Conservation (phyloP, 2,329 filamentous ascomycete species). For the Ophiognomonia clavigignenti-juglandacearum region DNA sequence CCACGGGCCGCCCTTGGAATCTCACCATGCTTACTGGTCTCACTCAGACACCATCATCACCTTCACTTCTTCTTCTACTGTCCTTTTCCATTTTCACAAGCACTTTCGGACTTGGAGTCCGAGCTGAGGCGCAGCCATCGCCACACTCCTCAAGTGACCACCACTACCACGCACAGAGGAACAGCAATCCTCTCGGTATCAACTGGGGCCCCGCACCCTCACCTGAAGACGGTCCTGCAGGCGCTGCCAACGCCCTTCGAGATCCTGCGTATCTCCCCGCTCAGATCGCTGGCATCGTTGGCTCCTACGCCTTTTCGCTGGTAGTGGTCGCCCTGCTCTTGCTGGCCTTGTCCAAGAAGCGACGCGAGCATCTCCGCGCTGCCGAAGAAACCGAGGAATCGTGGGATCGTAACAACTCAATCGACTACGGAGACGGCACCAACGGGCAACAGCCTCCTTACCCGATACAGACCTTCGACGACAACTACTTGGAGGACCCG, state of each 20-base stretch:
- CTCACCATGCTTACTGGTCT: conserved; percentile 14
- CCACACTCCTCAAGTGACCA: conserved; percentile 16
- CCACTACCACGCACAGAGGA: background rate
- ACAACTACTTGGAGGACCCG: background rate
- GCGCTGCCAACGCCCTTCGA: conserved; percentile 54
- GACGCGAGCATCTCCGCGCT: conserved; percentile 46
- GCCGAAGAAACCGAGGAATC: conserved; percentile 45
- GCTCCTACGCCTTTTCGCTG: conserved; percentile 74
- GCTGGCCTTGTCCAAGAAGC: conserved; percentile 53
- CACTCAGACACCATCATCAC: background rate
- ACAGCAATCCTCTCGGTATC: conserved; percentile 38
- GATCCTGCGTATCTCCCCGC: conserved; percentile 66
- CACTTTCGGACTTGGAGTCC: conserved; percentile 18
- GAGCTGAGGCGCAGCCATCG: conserved; percentile 26
- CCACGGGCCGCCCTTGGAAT: background rate
- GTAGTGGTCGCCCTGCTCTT: conserved; percentile 66
- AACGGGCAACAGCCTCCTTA: too few relatives aligned
- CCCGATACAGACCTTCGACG: too few relatives aligned
- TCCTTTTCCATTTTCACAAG: conserved; percentile 5
- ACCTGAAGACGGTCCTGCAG: conserved; percentile 54
- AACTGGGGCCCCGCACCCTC: conserved; percentile 53
- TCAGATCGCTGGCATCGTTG: conserved; percentile 79
- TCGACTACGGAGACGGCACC: background rate
- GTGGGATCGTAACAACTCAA: conserved; percentile 13
- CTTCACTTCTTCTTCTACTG: conserved; percentile 4